These are phyloP conservation scores for Capsella bursapastoris DNA, from an alignment of 345 rosid genomes.

Conservation along the genomic window DNA sequence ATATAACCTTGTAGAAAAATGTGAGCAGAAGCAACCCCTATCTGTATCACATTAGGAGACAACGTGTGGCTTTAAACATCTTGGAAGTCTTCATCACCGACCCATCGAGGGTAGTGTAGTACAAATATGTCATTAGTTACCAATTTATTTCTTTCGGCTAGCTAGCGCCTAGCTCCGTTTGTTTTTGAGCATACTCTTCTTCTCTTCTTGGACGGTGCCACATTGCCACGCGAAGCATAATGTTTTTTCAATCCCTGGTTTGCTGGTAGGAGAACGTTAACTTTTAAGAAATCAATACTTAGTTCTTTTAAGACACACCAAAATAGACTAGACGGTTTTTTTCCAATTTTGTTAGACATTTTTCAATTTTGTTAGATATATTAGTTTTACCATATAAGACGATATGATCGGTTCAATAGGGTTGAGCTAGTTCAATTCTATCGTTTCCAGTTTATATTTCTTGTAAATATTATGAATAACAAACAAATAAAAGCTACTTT, in stretches of 20 bases:
- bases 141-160: not conserved
- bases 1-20: not conserved
- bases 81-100: not conserved
- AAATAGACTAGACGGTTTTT: no score
- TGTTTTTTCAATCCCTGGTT: no score
- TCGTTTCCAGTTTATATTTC: not conserved
- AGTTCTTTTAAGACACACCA: no score
- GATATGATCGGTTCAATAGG: not conserved
- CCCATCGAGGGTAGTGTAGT: not conserved
- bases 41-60: not conserved
- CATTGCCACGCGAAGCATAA: no score
- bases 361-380: no score
- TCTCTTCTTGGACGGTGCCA: conserved; percentile 17
- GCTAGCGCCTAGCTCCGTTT: not conserved
- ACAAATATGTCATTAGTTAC: not conserved
- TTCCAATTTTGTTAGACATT: no score
- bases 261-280: no score
- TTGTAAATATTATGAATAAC: not conserved
- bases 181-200: not conserved
- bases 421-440: not conserved
- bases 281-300: no score
- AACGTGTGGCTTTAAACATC: not conserved
- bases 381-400: no score
- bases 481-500: no score
- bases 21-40: not conserved